A percentile compares a stretch with the other conserved stretches of the same genome.
Conservation (phyloP, 1,139 yeast genomes). For the Debaryomyces nepalensis region DNA sequence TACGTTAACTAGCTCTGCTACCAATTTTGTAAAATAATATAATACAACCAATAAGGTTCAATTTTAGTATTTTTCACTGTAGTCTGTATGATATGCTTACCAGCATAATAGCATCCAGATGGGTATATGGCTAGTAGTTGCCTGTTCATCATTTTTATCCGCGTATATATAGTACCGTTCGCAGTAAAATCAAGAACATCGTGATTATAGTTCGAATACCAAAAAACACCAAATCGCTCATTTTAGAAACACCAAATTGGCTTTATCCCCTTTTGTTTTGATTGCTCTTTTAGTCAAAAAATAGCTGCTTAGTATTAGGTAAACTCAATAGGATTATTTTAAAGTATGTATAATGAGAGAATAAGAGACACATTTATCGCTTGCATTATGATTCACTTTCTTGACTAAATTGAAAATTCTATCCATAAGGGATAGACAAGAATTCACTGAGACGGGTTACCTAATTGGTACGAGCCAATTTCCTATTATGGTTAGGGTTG, state of each 20-base stretch:
- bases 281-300: slow-evolving; percentile 17
- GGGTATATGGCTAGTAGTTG: background rate
- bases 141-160: slow-evolving; percentile 5
- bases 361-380: no score
- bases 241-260: slow-evolving; percentile 20
- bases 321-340: slow-evolving; percentile 2
- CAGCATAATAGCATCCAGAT: no score
- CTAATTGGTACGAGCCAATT: slow-evolving; percentile 29
- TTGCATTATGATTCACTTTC: background rate
- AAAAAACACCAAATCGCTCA: slow-evolving; percentile 13
- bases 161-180: slow-evolving; percentile 4
- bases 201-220: slow-evolving; percentile 4
- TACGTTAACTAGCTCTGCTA: background rate
- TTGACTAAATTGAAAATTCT: background rate
- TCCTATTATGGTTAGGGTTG: slow-evolving; percentile 33
- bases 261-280: slow-evolving; percentile 20
- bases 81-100: no score
- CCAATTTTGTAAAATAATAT: slow-evolving; percentile 5
- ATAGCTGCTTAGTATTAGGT: slow-evolving; percentile 2
- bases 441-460: slow-evolving; percentile 25
- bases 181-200: slow-evolving; percentile 6
- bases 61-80: no score
- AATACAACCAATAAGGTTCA: no score
- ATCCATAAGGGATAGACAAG: background rate
- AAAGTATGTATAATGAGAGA: slow-evolving; percentile 10